Percentiles rank a stretch among this genome's conserved stretches.
Conservation (phyloP, 139 green algal species). For the Zygnema cylindricum region DNA sequence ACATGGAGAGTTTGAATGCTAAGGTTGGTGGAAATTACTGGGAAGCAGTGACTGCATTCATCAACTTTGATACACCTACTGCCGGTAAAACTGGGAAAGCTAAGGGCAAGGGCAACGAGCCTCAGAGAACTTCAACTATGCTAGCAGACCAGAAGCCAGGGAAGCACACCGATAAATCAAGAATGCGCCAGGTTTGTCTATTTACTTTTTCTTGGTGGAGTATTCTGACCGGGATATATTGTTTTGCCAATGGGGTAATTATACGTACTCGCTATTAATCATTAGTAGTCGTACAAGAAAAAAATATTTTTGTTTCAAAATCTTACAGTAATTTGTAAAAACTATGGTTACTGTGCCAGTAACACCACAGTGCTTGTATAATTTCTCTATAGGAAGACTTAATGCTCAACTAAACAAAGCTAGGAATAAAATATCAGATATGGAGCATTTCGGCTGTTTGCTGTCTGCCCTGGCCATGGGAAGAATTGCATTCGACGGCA, state of each 20-base stretch:
- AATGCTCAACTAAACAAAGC: too few species aligned
- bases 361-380: too few species aligned
- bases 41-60: conserved; percentile 5
- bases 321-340: too few species aligned
- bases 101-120: not conserved
- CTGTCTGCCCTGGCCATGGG: too few species aligned
- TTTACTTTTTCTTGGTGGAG: not conserved
- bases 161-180: not conserved
- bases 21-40: conserved; percentile 19
- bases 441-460: too few species aligned
- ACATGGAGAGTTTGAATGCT: conserved; percentile 16
- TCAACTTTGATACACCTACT: conserved; percentile 16
- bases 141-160: not conserved
- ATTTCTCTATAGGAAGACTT: too few species aligned
- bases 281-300: too few species aligned
- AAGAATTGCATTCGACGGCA: too few species aligned
- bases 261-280: too few species aligned
- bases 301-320: too few species aligned
- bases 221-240: not conserved
- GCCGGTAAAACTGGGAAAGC: not conserved
- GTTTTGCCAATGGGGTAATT: not conserved
- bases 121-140: conserved; percentile 7
- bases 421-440: too few species aligned
- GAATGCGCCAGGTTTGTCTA: conserved; percentile 14
- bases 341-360: too few species aligned